Percentiles rank a stretch among this genome's conserved stretches.
phyloP scores from a whole-genome alignment of 768 basidiomycete genomes.

The Galerina sulciceps region DNA sequence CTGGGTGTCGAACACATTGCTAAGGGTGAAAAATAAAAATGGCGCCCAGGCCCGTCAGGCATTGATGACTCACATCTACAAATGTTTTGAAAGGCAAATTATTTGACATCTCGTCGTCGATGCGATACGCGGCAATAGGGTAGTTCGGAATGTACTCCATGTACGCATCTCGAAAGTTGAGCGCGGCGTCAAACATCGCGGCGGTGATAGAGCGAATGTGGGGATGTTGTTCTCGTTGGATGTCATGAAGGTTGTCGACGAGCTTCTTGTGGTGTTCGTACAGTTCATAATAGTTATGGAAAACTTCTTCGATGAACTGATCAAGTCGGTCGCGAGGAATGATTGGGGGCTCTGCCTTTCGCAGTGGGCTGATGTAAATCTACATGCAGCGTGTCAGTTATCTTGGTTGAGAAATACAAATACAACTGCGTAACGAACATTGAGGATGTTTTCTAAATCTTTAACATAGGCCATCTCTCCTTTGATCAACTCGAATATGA shows the following conservation, averaged over 20 bases:
- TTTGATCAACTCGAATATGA: conserved; percentile 94
- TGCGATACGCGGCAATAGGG: conserved; percentile 86
- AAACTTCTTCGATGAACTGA: conserved; percentile 83
- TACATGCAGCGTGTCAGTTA: conserved; percentile 30
- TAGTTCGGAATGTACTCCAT: conserved; percentile 94
- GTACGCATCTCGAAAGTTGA: conserved; percentile 93
- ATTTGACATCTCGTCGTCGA: conserved; percentile 86
- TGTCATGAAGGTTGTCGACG: conserved; percentile 80
- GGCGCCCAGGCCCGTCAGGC: neutral
- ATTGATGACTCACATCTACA: conserved; percentile 63
- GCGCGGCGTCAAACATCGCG: conserved; percentile 83
- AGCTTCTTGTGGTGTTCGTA: conserved; percentile 75
- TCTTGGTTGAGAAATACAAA: neutral
- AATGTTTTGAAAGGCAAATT: conserved; percentile 83
- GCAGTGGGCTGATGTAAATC: conserved; percentile 85
- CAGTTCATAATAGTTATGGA: conserved; percentile 85
- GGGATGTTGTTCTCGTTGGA: conserved; percentile 89
- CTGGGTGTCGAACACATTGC: conserved; percentile 64
- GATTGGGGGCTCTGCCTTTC: conserved; percentile 74
- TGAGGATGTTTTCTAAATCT: conserved; percentile 85
- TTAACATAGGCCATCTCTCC: conserved; percentile 95
- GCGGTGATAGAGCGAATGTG: conserved; percentile 80
- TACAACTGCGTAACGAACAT: conserved; percentile 47
- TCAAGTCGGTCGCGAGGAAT: conserved; percentile 73
- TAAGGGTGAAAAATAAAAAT: conserved; percentile 12